Base-by-base conservation (phyloP, 164 flowering plant species). In the Chimonanthus praecox region DNA sequence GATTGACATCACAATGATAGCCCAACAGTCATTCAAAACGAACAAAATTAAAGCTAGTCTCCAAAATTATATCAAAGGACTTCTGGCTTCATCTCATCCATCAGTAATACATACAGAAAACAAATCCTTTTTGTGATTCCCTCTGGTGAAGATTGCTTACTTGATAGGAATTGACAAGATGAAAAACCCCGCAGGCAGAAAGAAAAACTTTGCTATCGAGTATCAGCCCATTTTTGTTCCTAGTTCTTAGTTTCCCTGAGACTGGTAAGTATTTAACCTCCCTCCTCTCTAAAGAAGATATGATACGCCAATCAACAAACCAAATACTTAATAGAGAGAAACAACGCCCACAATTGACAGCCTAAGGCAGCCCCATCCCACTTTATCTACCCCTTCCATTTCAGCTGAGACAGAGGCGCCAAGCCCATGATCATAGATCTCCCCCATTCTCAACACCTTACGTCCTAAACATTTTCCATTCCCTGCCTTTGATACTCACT, bases 31-130 rank as follows among this genome's bases (percentile, higher is more conserved):
- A 2, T 4, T 6, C 7, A 70, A 21, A 20, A 68, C 3, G 18
- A 21, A 68, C 21, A 6, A 47, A 74, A 68, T 7, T 16, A 13
- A 15, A 68, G 67, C 54, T 11, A 20, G 54, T 62, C 71, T 64
- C 44, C 18, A 58, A 47, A 58, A 50, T 70, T 70, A 64, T 64
- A 64, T 46, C 68, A 71, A 6, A 46, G n/a, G 33, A 71, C 3
- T 50, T 46, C 67, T 5, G 18, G 49, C 15, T 21, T n/a, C 43
- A 62, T 47, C 15, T 54, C 15, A 44, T 13, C 67, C 61, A 66
- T 15, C 68, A 6, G 18, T n/a, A 6, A 47, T 10, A 20, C 1
- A 44, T 48, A 47, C 47, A 21, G 16, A 16, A 33, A 18, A 71
- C 47, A 33, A 33, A 16, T 20, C 10, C 45, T 7, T 45, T 43